Evolutionary conservation across 2,329 filamentous ascomycete species (phyloP), one percentile per base, ranked within the genome.

Genomic region (Hymenoscyphus albidus): DNA sequence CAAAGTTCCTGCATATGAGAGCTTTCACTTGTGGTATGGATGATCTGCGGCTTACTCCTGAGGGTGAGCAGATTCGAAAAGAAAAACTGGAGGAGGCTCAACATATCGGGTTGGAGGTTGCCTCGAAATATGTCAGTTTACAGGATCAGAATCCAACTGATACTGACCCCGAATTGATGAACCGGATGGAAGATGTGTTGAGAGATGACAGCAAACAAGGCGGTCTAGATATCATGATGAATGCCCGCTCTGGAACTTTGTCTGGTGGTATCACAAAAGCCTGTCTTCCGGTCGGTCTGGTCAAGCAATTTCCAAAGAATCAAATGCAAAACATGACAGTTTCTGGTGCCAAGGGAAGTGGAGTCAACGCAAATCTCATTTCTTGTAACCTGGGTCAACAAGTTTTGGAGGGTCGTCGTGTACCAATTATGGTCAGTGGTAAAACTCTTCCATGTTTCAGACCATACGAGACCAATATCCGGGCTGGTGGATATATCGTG

Each of bases 311-410:
- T 78, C 95, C 95, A 0, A 90, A 89, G 74, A 99, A 99, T 74
- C 94, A 98, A 78, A 99, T 99, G 94, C 95, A 99, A 81, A 88
- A 91, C 69, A 99, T 99, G 95, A 99, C 95, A 27, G 90, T 89
- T 14, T 97, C 95, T 64, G 95, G 95, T 77, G 95, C 95, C 61
- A 99, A 99, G 80, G 95, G 95, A 75, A 90, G 87, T 62, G 82
- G 86, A 72, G 95, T 99, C 78, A 99, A 99, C 76, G 95, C 95
- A 60, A 97, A 96, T 73, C 86, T 97, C 66, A 99, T 99, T 77
- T 98, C 94, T 32, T 98, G 94, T 78, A 97, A 99, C 75, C 84
- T 99, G 51, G 95, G 95, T 61, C 95, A 99, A 75, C 95, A 99
- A 76, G 92, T 97, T 79, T 79, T 99, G 72, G 95, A 99, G 83